phyloP scores from a whole-genome alignment of 257 asterid species.

The Perilla frutescens region DNA sequence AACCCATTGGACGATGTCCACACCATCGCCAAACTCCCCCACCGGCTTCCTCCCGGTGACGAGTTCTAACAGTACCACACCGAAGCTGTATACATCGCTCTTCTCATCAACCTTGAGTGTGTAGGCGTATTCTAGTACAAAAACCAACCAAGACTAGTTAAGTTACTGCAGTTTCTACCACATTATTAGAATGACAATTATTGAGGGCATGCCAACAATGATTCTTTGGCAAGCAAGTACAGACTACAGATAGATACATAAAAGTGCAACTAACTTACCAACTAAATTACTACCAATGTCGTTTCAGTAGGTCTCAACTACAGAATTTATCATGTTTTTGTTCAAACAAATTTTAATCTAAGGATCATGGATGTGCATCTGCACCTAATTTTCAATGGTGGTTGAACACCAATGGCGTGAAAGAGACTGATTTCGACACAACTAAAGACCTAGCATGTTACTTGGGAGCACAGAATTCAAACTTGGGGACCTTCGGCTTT shows the following conservation, averaged over 20 bases:
- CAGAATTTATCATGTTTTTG: conserved; percentile 9
- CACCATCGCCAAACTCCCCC: conserved; percentile 97
- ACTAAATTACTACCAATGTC: conserved; percentile 11
- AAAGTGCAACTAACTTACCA: conserved; percentile 9
- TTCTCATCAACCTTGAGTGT: conserved; percentile 96
- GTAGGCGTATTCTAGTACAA: conserved; percentile 86
- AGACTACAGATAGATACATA: too few species aligned
- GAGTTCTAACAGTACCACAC: conserved; percentile 86
- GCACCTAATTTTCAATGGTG: conserved; percentile 39
- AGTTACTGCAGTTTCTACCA: neutral
- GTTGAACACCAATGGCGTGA: conserved; percentile 40
- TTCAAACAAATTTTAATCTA: neutral
- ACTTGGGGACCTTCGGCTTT: neutral
- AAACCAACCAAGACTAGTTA: neutral
- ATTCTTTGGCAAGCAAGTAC: conserved; percentile 7
- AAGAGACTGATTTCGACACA: conserved; percentile 38
- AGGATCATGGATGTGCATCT: conserved; percentile 25
- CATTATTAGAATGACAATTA: neutral
- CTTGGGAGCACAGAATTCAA: conserved; percentile 35
- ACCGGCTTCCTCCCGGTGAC: conserved; percentile 89
- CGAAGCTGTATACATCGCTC: conserved; percentile 97
- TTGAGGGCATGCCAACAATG: neutral
- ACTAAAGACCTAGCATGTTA: conserved; percentile 37
- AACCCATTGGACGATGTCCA: conserved; percentile 98
- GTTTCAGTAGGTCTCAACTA: neutral